Conservation (phyloP, 495 filamentous ascomycete genomes). For the Xeromyces bisporus region DNA sequence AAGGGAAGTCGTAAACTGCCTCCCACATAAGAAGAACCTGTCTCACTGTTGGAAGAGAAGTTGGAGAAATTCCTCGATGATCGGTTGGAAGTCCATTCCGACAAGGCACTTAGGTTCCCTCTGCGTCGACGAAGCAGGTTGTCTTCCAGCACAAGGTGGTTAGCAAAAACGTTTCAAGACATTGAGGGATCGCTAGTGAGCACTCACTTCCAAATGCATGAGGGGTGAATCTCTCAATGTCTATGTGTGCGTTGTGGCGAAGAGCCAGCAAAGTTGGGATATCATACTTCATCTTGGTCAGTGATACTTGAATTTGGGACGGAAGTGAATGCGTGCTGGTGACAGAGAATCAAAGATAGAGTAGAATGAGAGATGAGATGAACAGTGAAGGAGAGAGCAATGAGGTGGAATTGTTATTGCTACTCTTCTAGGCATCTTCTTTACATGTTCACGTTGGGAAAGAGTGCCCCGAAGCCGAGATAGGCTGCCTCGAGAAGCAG, state of each 20-base stretch:
- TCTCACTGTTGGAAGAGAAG: constrained; percentile 4
- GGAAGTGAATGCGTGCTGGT: neutral
- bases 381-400: too few relatives aligned
- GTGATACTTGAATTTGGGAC: too few relatives aligned
- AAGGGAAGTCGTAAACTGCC: constrained; percentile 3
- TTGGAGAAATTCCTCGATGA: constrained; percentile 7
- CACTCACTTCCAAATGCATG: constrained; percentile 14
- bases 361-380: neutral
- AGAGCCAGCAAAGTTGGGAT: constrained; percentile 22
- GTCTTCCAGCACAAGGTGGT: too few relatives aligned
- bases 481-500: too few relatives aligned
- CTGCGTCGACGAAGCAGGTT: constrained; percentile 11
- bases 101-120: constrained; percentile 6
- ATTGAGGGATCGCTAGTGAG: too few relatives aligned
- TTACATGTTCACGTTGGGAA: too few relatives aligned
- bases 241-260: constrained; percentile 13
- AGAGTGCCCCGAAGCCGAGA: too few relatives aligned
- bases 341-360: neutral
- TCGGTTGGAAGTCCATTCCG: constrained; percentile 9
- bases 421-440: too few relatives aligned
- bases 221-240: constrained; percentile 15
- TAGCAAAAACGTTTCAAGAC: too few relatives aligned
- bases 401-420: too few relatives aligned
- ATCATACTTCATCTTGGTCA: constrained; percentile 24
- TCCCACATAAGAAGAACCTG: constrained; percentile 1